phyloP scores from a whole-genome alignment of 306 rosid species.

The Medicago arabica region DNA sequence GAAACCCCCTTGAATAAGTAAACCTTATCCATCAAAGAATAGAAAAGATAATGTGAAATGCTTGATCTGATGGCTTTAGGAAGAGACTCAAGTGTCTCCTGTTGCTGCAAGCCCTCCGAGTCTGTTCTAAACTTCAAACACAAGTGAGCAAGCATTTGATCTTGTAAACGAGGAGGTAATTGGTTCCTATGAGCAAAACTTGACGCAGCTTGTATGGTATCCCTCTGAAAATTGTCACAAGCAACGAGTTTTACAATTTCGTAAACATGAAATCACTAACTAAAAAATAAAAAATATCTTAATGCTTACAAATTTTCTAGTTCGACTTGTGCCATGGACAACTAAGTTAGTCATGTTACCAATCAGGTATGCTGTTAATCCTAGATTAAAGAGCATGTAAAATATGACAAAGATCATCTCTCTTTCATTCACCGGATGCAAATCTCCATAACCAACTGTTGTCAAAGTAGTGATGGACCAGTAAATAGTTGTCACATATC shows the following conservation, averaged over 20 bases:
- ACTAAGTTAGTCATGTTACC: conserved; percentile 98
- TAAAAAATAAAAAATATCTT: not conserved
- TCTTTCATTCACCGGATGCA: conserved; percentile 86
- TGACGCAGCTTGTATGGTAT: conserved; percentile 95
- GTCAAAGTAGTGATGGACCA: conserved; percentile 96
- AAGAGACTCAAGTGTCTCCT: conserved; percentile 88
- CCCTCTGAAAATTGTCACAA: conserved; percentile 62
- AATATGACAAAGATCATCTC: conserved; percentile 90
- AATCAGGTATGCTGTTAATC: conserved; percentile 89
- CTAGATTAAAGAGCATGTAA: conserved; percentile 90
- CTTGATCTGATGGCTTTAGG: conserved; percentile 95
- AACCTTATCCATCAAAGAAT: conserved; percentile 71
- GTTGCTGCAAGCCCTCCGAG: conserved; percentile 95
- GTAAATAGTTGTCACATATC: conserved; percentile 80
- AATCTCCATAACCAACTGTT: conserved; percentile 91
- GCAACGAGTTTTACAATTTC: not conserved
- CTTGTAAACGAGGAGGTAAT: conserved; percentile 80
- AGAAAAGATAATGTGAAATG: conserved; percentile 88
- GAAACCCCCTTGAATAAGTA: conserved; percentile 92
- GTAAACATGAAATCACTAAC: not conserved
- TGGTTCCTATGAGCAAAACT: conserved; percentile 90
- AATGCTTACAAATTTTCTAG: conserved; percentile 80
- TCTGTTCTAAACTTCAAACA: conserved; percentile 89
- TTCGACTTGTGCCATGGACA: conserved; percentile 91
- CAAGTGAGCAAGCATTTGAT: conserved; percentile 95